A percentile compares a stretch with the other conserved stretches of the same genome.
phyloP scores from a whole-genome alignment of 2,329 filamentous ascomycete species.

The Davidsoniella australis region DNA sequence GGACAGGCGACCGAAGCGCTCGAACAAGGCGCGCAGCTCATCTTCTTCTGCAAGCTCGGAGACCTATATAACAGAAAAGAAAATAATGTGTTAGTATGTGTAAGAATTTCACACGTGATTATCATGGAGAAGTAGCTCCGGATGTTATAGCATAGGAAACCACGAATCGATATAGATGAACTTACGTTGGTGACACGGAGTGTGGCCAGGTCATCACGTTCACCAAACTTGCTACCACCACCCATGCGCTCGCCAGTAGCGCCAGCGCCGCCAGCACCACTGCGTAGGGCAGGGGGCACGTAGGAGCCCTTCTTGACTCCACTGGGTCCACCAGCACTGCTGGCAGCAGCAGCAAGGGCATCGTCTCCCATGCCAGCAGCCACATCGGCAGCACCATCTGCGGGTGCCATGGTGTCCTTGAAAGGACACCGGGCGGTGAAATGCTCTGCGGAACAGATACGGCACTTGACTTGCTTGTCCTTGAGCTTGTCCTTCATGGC shows the following conservation, averaged over 20 bases:
- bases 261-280: constrained; percentile 38
- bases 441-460: constrained; percentile 97
- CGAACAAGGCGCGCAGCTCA: constrained; percentile 95
- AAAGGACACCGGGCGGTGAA: constrained; percentile 98
- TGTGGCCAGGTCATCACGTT: constrained; percentile 91
- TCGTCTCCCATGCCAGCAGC: constrained; percentile 39
- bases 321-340: constrained; percentile 38
- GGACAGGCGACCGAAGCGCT: constrained; percentile 89
- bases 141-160: background rate
- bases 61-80: constrained; percentile 36
- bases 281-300: constrained; percentile 83
- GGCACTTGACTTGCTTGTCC: constrained; percentile 99
- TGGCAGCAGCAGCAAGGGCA: constrained; percentile 15
- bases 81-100: background rate
- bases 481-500: constrained; percentile 69
- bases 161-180: constrained; percentile 16
- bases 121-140: background rate
- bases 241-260: constrained; percentile 66
- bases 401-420: constrained; percentile 97
- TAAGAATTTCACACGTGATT: background rate
- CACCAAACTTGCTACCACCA: constrained; percentile 59
- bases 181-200: constrained; percentile 93
- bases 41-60: constrained; percentile 94
- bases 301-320: constrained; percentile 63
- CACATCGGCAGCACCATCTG: constrained; percentile 44